Base-by-base conservation (phyloP, 495 filamentous ascomycete species). In the Tuber indicum region DNA sequence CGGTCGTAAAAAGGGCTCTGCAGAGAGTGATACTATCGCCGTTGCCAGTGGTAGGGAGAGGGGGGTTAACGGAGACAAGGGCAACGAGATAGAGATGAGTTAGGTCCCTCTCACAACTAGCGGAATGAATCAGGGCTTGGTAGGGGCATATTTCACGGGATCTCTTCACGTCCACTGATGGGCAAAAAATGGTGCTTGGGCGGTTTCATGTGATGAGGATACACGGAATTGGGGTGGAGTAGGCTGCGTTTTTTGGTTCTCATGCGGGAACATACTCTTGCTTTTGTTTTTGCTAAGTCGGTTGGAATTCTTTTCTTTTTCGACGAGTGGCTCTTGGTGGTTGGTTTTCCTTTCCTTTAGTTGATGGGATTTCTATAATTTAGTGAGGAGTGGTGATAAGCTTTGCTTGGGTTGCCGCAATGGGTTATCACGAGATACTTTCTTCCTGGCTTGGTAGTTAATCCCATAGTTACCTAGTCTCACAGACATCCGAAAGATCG, bases 1-100 rank as follows among this genome's bases (percentile, higher is more conserved):
- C 47, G 77, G 78, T 39, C 73, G 52, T 19, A 80, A 76, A 70
- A 80, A 74, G 71, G 36, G 36, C 10, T n/a, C 75, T 70, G 70
- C n/a, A 74, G 72, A 26, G 58, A 36, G 26, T 66, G 58, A 36
- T 36, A 19, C 58, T 17, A 36, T 6, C 26, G 10, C 32, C 26
- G 58, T 2, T 17, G 58, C 58, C 12, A 19, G 26, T 2, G 58
- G 58, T 36, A 16, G 32, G 26, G 58, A 66, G 5, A 66, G 32
- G 58, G 58, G 58, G 58, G 58, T 17, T 36, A 66, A 66, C 32
- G 58, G 58, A 66, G 26, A 66, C 32, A 66, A 66, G 26, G 16
- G 26, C 58, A 17, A 66, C 32, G 58, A 66, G 58, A 36, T 66
- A 36, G 58, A 66, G 32, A 66, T 66, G 58, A 66, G 26, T 8